Evolutionary conservation across 441 rosid genomes (phyloP), one percentile per base, ranked within the genome.

Genomic region (Bruguiera hainesii): DNA sequence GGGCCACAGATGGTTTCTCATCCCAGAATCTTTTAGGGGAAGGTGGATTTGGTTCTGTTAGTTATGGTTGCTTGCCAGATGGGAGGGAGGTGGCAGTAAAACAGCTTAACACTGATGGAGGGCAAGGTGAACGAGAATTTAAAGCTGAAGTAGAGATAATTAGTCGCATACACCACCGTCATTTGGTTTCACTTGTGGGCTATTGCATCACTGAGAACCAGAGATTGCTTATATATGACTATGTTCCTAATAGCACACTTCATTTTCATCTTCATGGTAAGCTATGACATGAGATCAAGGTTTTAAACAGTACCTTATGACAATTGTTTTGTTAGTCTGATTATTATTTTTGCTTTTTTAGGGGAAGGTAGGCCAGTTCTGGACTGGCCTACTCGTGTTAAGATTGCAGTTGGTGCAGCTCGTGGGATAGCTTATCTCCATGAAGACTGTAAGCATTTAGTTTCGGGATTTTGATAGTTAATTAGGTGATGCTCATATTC

Each of bases 401-500:
- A 79, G 82, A 76, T 89, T 65, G 96, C 96, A 70, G 84, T 80
- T 68, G 99, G 99, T 69, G 99, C 94, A 23, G 98, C 98, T 79
- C 98, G 96, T 72, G 99, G 98, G 67, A 64, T 91, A 76, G 94
- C 96, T 72, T 95, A 95, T 81, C 91, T 95, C 68, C 98, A 95
- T 81, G 99, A 95, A 81, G 97, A 90, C 67, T 95, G 99, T 91
- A 83, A 81, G 92, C 75, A 68, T 75, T 35, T 60, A 66, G 19
- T 68, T 42, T 68, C 60, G 29, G 25, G 21, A 55, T 64, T 58
- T 56, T 66, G 26, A 20, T 53, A 37, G 66, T 61, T 31, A 18
- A 55, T 7, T 23, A 0, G 26, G 51, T 18, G 20, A 39, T 48
- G 1, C 60, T 56, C 56, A 23, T 62, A 18, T 76, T 73, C 49